Percentiles rank a stretch among this genome's conserved stretches.
Conservation (phyloP, 1,284 basidiomycete species). For the Peniophora sp. region DNA sequence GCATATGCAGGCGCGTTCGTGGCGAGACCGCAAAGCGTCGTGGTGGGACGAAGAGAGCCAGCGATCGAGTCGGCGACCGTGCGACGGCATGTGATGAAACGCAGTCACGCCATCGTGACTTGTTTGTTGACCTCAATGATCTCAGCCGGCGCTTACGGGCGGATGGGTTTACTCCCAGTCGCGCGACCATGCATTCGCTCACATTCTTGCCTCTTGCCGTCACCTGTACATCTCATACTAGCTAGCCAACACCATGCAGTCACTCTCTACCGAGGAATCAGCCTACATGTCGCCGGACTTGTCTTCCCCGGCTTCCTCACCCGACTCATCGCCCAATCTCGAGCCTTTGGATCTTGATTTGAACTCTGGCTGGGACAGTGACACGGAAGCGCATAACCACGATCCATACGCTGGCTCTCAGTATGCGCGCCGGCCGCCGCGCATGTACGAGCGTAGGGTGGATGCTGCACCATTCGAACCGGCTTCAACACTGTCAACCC, state of each 20-base stretch:
- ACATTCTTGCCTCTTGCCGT: too few species aligned
- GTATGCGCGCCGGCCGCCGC: constrained; percentile 9
- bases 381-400: not conserved
- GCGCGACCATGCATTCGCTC: too few species aligned
- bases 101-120: too few species aligned
- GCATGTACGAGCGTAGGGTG: constrained; percentile 7
- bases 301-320: constrained; percentile 8
- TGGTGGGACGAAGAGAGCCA: too few species aligned
- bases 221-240: not conserved
- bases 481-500: constrained; percentile 4
- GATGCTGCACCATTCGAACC: not conserved
- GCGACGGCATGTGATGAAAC: too few species aligned
- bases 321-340: constrained; percentile 6
- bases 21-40: too few species aligned
- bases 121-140: too few species aligned
- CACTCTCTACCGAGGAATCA: constrained; percentile 5
- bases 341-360: constrained; percentile 5
- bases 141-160: too few species aligned
- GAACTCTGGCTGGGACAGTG: constrained; percentile 2
- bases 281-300: constrained; percentile 8
- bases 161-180: too few species aligned
- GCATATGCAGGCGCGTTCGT: too few species aligned
- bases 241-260: not conserved
- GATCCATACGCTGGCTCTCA: constrained; percentile 12
- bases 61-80: too few species aligned